A percentile compares a stretch with the other conserved stretches of the same genome.
Conservation (phyloP, 345 rosid species). For the Pistacia atlantica region DNA sequence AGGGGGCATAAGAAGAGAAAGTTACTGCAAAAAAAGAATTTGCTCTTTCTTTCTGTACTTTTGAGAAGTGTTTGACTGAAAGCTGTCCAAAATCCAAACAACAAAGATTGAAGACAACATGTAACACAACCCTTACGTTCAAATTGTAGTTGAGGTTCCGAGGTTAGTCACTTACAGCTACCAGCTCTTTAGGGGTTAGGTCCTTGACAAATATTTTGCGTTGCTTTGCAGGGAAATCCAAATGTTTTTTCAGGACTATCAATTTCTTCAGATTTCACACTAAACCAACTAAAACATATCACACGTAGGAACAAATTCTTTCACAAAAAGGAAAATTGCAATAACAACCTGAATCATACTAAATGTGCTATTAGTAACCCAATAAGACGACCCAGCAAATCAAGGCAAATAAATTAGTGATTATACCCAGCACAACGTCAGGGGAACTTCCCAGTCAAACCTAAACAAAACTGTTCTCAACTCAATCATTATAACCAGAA, state of each 20-base stretch:
- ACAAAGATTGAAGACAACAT: conserved; percentile 21
- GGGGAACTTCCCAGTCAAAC: background rate
- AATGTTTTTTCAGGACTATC: conserved; percentile 27
- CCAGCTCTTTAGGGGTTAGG: conserved; percentile 58
- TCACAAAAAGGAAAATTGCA: background rate
- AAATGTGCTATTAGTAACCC: conserved; percentile 81
- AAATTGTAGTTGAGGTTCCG: conserved; percentile 13
- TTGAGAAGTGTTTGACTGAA: conserved; percentile 62
- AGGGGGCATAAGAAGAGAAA: background rate
- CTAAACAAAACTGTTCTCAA: conserved; percentile 15
- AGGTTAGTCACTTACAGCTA: conserved; percentile 54
- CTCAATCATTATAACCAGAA: conserved; percentile 39
- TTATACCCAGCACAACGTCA: background rate
- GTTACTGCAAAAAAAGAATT: conserved; percentile 58
- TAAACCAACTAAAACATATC: background rate
- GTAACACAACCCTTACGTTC: conserved; percentile 6
- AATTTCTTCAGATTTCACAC: conserved; percentile 23
- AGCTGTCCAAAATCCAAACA: conserved; percentile 54
- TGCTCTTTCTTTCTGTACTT: conserved; percentile 54
- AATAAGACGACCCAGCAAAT: conserved; percentile 88
- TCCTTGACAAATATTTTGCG: conserved; percentile 37
- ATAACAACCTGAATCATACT: conserved; percentile 72
- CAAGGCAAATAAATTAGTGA: conserved; percentile 23
- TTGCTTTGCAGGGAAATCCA: conserved; percentile 32
- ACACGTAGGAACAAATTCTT: background rate